Conservation (phyloP, 345 rosid genomes). For the Eucalyptus brandiana region DNA sequence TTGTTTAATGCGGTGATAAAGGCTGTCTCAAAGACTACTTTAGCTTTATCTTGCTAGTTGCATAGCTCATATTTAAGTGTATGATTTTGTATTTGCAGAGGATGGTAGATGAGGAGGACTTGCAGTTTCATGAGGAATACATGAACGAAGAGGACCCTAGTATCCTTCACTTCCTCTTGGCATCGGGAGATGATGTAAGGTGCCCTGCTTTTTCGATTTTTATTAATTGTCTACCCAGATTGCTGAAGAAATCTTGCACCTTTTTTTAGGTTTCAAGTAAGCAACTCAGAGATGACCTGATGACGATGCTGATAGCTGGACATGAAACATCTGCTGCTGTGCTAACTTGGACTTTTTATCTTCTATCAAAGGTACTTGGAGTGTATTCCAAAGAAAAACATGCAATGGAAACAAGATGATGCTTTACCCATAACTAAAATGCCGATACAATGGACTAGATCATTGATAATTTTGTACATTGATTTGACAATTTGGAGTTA, state of each 20-base stretch:
- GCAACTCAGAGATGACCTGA: slow-evolving; percentile 95
- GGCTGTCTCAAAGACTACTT: neutral
- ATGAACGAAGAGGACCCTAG: slow-evolving; percentile 96
- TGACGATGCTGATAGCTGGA: slow-evolving; percentile 99
- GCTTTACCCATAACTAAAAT: neutral
- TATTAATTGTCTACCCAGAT: neutral
- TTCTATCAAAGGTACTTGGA: slow-evolving; percentile 48
- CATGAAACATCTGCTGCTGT: slow-evolving; percentile 98
- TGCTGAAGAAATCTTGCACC: neutral
- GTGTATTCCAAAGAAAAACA: neutral
- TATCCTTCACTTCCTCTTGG: slow-evolving; percentile 90
- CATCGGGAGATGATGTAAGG: slow-evolving; percentile 89
- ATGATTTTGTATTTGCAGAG: slow-evolving; percentile 28
- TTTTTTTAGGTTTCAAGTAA: slow-evolving; percentile 75
- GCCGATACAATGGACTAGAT: neutral
- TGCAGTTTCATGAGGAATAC: slow-evolving; percentile 84
- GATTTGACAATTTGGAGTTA: neutral
- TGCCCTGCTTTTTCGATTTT: neutral
- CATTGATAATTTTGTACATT: neutral
- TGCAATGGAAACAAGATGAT: neutral
- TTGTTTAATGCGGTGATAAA: neutral
- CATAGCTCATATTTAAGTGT: neutral
- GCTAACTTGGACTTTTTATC: slow-evolving; percentile 94
- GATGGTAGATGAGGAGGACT: slow-evolving; percentile 92
- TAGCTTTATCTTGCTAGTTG: neutral